Conservation (phyloP, 1,284 basidiomycete species). For the Cutaneotrichosporon mucoides region DNA sequence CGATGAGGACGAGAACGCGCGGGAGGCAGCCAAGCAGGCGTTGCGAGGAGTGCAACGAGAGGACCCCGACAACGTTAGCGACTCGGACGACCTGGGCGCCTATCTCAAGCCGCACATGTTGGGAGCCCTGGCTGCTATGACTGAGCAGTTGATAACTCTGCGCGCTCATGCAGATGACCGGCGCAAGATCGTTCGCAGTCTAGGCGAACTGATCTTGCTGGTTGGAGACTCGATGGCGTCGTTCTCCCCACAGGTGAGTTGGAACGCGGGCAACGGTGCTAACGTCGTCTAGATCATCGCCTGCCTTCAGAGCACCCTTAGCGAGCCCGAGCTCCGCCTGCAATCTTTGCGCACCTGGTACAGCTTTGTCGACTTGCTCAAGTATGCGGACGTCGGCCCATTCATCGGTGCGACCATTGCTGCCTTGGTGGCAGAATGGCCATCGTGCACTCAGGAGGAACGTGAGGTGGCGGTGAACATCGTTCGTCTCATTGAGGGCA, state of each 20-base stretch:
- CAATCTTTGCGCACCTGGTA: slow-evolving; percentile 79
- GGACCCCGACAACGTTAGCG: slow-evolving; percentile 15
- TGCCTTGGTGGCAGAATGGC: slow-evolving; percentile 75
- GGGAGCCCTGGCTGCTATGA: slow-evolving; percentile 73
- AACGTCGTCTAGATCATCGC: slow-evolving; percentile 76
- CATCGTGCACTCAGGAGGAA: slow-evolving; percentile 56
- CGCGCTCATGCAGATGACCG: slow-evolving; percentile 66
- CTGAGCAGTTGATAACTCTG: slow-evolving; percentile 70
- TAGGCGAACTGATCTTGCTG: slow-evolving; percentile 67
- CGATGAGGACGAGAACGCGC: slow-evolving; percentile 58
- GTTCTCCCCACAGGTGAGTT: slow-evolving; percentile 74
- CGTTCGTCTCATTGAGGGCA: slow-evolving; percentile 68
- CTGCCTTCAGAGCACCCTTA: slow-evolving; percentile 84
- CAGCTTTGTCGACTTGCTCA: slow-evolving; percentile 68
- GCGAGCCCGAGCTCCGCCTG: slow-evolving; percentile 63
- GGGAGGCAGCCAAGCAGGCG: slow-evolving; percentile 53
- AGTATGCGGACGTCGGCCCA: slow-evolving; percentile 69
- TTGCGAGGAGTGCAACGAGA: slow-evolving; percentile 62
- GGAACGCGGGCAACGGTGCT: neutral
- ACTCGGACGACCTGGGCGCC: slow-evolving; percentile 52
- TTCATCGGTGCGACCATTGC: slow-evolving; percentile 86
- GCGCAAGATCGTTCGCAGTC: slow-evolving; percentile 69
- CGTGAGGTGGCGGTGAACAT: slow-evolving; percentile 59
- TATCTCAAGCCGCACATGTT: slow-evolving; percentile 73
- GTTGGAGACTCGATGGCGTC: slow-evolving; percentile 68